Conservation (phyloP, 306 rosid species). For the Erythrophleum fordii region DNA sequence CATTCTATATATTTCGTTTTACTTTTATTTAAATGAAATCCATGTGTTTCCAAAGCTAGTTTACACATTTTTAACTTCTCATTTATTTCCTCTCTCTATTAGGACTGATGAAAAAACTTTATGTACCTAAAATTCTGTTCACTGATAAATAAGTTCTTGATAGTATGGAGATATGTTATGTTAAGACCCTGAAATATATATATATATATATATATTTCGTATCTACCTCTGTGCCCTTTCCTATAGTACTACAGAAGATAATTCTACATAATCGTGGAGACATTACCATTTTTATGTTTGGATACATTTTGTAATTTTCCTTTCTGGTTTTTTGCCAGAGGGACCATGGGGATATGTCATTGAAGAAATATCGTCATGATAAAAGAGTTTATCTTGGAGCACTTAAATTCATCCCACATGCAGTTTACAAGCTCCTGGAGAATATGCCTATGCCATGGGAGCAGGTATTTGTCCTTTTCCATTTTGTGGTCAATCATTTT, state of each 20-base stretch:
- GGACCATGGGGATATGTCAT: conserved; percentile 99
- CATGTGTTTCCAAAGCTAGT: too few relatives aligned
- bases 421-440: conserved; percentile 95
- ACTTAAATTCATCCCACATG: conserved; percentile 94
- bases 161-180: background rate
- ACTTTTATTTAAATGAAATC: too few relatives aligned
- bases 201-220: too few relatives aligned
- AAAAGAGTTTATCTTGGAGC: conserved; percentile 99
- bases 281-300: background rate
- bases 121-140: background rate
- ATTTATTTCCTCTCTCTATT: too few relatives aligned
- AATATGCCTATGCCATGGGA: conserved; percentile 99
- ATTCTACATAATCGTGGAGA: background rate
- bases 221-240: background rate
- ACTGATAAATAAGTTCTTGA: background rate
- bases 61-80: too few relatives aligned
- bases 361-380: conserved; percentile 95
- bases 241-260: background rate
- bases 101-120: background rate
- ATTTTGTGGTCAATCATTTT: background rate
- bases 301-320: background rate
- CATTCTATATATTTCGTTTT: too few relatives aligned
- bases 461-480: conserved; percentile 63
- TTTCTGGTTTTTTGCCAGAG: conserved; percentile 52
- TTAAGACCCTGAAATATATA: too few relatives aligned